Percentiles rank a stretch among this genome's conserved stretches.
These are phyloP conservation scores for Coemansia sp. DNA, from an alignment of 192 early-diverging fungal species.

Conservation along the genomic window DNA sequence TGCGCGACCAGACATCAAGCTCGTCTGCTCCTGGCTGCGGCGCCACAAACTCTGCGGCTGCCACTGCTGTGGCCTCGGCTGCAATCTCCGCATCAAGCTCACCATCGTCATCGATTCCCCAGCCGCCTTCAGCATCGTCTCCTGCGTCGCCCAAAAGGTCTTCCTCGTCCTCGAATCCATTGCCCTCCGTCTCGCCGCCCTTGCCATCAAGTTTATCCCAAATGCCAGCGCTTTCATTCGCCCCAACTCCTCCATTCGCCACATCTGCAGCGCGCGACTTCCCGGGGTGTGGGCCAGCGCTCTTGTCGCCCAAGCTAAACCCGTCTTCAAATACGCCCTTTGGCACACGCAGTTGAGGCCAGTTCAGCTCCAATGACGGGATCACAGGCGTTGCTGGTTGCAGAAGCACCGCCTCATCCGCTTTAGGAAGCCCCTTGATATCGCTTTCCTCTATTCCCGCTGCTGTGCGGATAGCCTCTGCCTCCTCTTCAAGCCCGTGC, in stretches of 20 bases:
- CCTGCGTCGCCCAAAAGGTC: conserved; percentile 56
- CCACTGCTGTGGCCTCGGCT: conserved; percentile 56
- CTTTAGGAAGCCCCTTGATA: conserved; percentile 38
- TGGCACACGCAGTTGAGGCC: conserved; percentile 86
- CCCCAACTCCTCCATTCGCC: conserved; percentile 57
- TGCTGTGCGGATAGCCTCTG: conserved; percentile 73
- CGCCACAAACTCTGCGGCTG: conserved; percentile 61
- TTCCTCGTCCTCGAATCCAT: conserved; percentile 30
- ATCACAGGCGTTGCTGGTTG: conserved; percentile 72
- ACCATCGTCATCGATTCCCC: conserved; percentile 85
- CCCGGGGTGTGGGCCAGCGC: conserved; percentile 44
- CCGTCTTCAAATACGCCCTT: conserved; percentile 83
- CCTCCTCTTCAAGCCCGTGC: conserved; percentile 84
- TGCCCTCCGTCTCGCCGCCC: conserved; percentile 45
- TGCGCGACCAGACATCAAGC: conserved; percentile 76
- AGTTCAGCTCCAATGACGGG: conserved; percentile 77
- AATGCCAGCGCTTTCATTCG: conserved; percentile 64
- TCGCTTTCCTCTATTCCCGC: conserved; percentile 71
- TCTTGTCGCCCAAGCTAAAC: conserved; percentile 60
- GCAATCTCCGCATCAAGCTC: conserved; percentile 66
- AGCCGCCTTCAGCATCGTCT: conserved; percentile 65
- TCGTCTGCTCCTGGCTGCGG: conserved; percentile 76
- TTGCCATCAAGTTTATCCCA: conserved; percentile 79
- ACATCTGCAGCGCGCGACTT: conserved; percentile 60
- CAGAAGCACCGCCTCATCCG: conserved; percentile 58